Evolutionary conservation across 805 yeast species (phyloP), one percentile per base, ranked within the genome.

Genomic region (Saccharomycopsis lassenensis): DNA sequence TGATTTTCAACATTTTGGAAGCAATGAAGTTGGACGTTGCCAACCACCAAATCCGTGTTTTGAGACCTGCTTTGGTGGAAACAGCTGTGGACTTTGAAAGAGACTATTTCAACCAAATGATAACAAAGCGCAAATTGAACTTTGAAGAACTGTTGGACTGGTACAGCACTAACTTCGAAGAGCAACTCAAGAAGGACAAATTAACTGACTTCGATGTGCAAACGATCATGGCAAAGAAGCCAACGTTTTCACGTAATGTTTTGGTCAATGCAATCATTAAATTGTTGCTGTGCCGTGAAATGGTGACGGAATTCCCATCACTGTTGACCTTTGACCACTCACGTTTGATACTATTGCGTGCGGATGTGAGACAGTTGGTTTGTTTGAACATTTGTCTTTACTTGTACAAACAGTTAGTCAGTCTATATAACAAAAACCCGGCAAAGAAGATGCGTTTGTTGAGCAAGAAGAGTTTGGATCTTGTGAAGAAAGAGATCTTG

Each of bases 11-110:
- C 41, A 79, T 89, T 40, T 63, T 89, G 45, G 96, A 87, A 56
- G 89, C 94, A 7, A 86, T 87, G 94, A 89, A 87, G 55, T 64
- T 87, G 44, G 96, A 89, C 52, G 91, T 86, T 38, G 95, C 96
- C 11, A 87, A 87, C 58, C 95, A 87, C 53, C 95, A 87, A 58
- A 83, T 89, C 37, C 68, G 94, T 46, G 74, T 84, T 15, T 62
- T 86, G 36, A 68, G 95, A 50, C 94, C 95, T 2, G 78, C 80
- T 2, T 63, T 89, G 32, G 73, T 85, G 40, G 86, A 84, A 49
- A 82, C 91, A 24, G 91, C 95, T 2, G 79, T 81, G 8, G 87
- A 81, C 41, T 83, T 87, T 51, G 97, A 87, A 59, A 76, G 76
- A 49, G 94, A 83, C 54, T 85, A 85, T 58, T 83, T 53, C 56